Conservation (phyloP, 2,329 filamentous ascomycete species). For the Plectosphaerella plurivora region DNA sequence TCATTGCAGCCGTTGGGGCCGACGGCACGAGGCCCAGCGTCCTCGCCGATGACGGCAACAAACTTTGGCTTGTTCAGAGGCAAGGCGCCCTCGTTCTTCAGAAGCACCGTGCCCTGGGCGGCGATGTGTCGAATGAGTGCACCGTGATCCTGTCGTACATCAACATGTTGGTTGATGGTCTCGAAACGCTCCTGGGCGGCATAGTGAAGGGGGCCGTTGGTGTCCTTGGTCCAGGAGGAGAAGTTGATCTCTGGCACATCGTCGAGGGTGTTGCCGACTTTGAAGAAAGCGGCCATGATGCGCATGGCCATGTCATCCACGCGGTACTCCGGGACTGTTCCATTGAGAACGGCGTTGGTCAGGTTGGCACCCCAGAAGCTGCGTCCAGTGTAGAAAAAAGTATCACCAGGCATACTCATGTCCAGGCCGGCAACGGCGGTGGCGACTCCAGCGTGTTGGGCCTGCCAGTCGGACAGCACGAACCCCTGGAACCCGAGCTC, state of each 20-base stretch:
- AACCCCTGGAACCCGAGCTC: conserved; percentile 81
- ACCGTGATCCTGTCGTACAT: conserved; percentile 75
- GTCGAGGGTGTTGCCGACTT: conserved; percentile 52
- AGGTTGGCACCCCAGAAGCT: conserved; percentile 86
- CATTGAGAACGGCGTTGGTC: conserved; percentile 83
- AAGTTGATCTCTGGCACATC: conserved; percentile 65
- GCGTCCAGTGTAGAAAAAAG: too few species aligned
- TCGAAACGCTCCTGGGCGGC: conserved; percentile 57
- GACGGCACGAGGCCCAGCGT: conserved; percentile 68
- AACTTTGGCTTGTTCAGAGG: conserved; percentile 77
- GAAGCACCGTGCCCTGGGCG: conserved; percentile 76
- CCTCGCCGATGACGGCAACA: conserved; percentile 74
- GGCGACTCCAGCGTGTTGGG: conserved; percentile 65
- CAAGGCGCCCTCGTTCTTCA: conserved; percentile 78
- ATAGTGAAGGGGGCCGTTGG: conserved; percentile 64
- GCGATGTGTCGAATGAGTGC: conserved; percentile 70
- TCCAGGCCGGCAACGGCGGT: conserved; percentile 71
- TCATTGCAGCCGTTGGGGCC: conserved; percentile 79
- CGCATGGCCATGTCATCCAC: conserved; percentile 90
- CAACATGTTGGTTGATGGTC: conserved; percentile 74
- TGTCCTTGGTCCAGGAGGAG: conserved; percentile 79
- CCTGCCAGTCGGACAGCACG: conserved; percentile 76
- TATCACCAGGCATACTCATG: conserved; percentile 88
- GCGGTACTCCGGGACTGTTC: conserved; percentile 81
- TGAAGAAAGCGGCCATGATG: conserved; percentile 69